A percentile compares a stretch with the other conserved stretches of the same genome.
Conservation (phyloP, 345 rosid genomes). For the Populus euphratica region DNA sequence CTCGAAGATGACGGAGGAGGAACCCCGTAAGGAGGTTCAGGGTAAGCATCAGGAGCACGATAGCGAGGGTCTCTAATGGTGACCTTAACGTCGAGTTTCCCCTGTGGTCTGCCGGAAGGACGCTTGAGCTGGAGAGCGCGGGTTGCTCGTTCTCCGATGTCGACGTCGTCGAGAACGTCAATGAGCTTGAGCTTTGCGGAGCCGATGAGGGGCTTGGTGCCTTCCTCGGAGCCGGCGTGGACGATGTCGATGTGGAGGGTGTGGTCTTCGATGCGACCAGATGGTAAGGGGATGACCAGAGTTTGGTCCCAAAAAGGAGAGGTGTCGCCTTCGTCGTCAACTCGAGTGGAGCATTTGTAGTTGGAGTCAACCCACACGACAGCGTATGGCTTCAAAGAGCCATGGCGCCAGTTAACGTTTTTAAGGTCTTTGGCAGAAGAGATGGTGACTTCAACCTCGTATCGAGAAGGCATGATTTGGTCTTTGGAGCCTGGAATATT, state of each 20-base stretch:
- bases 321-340: constrained; percentile 63
- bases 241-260: constrained; percentile 61
- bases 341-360: constrained; percentile 50
- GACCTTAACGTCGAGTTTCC: constrained; percentile 61
- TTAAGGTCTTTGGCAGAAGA: constrained; percentile 67
- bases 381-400: constrained; percentile 58
- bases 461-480: constrained; percentile 31
- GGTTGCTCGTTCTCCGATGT: constrained; percentile 35
- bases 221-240: constrained; percentile 62
- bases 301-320: constrained; percentile 62
- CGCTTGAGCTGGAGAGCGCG: constrained; percentile 62
- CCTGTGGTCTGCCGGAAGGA: constrained; percentile 88
- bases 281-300: constrained; percentile 43
- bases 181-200: constrained; percentile 56
- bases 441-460: constrained; percentile 53
- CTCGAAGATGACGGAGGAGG: constrained; percentile 27
- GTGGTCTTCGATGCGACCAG: constrained; percentile 38
- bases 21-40: constrained; percentile 43
- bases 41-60: constrained; percentile 31
- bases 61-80: constrained; percentile 35
- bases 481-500: not conserved
- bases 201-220: constrained; percentile 77
- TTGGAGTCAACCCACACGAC: constrained; percentile 67
- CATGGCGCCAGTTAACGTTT: constrained; percentile 88
- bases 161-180: constrained; percentile 59